phyloP scores from a whole-genome alignment of 2,329 filamentous ascomycete genomes.

The Colletotrichum lini region DNA sequence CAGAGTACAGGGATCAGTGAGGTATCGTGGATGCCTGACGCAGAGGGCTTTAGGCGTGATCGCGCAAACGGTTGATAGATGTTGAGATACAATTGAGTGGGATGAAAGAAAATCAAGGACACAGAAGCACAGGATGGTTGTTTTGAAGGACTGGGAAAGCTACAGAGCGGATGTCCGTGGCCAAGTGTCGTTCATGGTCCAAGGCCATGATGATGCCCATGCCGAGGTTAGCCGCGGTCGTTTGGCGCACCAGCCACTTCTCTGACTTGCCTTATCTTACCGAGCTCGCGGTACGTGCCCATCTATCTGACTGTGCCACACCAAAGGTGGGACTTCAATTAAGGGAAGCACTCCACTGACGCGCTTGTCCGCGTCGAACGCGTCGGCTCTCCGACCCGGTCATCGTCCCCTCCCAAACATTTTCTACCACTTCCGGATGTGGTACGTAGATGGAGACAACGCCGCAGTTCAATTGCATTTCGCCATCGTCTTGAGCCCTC shows the following conservation, averaged over 20 bases:
- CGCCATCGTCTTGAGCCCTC: constrained; percentile 6
- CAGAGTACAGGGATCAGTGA: constrained; percentile 30
- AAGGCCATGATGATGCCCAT: constrained; percentile 32
- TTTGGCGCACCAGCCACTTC: background rate
- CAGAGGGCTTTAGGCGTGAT: background rate
- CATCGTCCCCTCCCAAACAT: constrained; percentile 7
- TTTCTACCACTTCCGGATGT: background rate
- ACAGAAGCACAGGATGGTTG: background rate
- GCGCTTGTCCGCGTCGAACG: constrained; percentile 39
- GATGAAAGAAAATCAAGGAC: background rate
- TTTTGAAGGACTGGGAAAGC: constrained; percentile 21
- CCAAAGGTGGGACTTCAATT: background rate
- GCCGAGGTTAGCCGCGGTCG: constrained; percentile 61
- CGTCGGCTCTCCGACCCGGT: constrained; percentile 7
- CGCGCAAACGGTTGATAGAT: background rate
- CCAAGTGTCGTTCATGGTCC: constrained; percentile 28
- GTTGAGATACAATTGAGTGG: background rate
- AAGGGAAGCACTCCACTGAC: constrained; percentile 7
- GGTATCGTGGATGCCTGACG: background rate
- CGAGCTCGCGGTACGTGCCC: background rate
- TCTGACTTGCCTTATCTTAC: background rate
- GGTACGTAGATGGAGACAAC: constrained; percentile 28
- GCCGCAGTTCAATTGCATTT: constrained; percentile 5
- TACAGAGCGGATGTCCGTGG: constrained; percentile 27
- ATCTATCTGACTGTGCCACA: background rate